Percentiles rank a stretch among this genome's conserved stretches.
phyloP scores from a whole-genome alignment of 75 land plant species.

The Picea glauca region DNA sequence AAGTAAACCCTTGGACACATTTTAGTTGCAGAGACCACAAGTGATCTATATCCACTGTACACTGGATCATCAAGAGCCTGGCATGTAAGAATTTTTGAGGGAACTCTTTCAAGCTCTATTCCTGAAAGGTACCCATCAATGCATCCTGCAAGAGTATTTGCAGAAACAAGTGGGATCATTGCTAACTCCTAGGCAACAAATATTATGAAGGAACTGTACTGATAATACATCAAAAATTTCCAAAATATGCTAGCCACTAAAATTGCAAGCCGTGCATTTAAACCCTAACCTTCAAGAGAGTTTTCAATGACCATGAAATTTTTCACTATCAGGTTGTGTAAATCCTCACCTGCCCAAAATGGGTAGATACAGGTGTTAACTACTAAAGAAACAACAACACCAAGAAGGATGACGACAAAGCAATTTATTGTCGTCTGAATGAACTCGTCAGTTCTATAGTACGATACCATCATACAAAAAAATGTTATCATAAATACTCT shows the following conservation, averaged over 20 bases:
- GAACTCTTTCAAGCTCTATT: conserved; percentile 45
- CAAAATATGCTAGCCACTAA: neutral
- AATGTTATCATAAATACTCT: conserved; percentile 78
- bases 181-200: neutral
- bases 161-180: neutral
- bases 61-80: conserved; percentile 63
- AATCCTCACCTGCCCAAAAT: conserved; percentile 88
- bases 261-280: neutral
- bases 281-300: conserved; percentile 59
- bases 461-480: conserved; percentile 66
- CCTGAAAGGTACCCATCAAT: conserved; percentile 65
- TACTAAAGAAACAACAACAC: conserved; percentile 51
- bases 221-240: neutral
- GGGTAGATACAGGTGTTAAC: conserved; percentile 68
- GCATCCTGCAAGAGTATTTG: conserved; percentile 39
- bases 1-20: no score
- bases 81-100: conserved; percentile 59
- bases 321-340: conserved; percentile 55
- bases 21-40: conserved; percentile 49
- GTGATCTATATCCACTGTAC: conserved; percentile 61
- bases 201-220: neutral
- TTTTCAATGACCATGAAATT: conserved; percentile 60
- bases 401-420: conserved; percentile 61
- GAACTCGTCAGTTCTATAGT: conserved; percentile 51
- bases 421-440: conserved; percentile 53